phyloP scores from a whole-genome alignment of 2,329 filamentous ascomycete species.

The Diaporthe velutina region DNA sequence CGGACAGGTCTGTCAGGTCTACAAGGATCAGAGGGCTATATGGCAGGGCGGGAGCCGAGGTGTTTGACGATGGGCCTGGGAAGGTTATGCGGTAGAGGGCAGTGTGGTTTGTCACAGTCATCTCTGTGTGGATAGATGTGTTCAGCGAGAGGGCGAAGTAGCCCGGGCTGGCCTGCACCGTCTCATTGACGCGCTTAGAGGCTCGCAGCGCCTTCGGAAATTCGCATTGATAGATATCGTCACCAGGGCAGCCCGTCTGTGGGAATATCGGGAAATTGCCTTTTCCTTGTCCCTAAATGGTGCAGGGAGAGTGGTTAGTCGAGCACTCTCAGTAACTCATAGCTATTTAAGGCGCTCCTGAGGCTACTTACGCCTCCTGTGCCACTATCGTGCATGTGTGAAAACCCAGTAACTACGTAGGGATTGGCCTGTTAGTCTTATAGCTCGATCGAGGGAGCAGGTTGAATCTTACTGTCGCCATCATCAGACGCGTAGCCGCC shows the following conservation, averaged over 20 bases:
- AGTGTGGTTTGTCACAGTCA: constrained; percentile 64
- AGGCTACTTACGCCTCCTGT: constrained; percentile 49
- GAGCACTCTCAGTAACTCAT: not conserved
- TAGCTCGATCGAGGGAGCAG: accelerated
- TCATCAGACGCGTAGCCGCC: constrained; percentile 47
- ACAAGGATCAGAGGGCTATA: constrained; percentile 62
- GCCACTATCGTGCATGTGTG: constrained; percentile 49
- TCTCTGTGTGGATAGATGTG: constrained; percentile 62
- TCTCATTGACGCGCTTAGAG: constrained; percentile 56
- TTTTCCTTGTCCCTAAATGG: constrained; percentile 43
- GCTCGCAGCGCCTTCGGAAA: constrained; percentile 60
- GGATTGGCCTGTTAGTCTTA: not conserved
- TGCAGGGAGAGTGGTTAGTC: not conserved
- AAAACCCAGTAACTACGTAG: constrained; percentile 46
- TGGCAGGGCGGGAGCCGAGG: constrained; percentile 48
- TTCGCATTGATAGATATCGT: constrained; percentile 55
- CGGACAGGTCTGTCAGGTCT: constrained; percentile 64
- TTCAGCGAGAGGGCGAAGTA: constrained; percentile 64
- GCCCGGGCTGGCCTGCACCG: constrained; percentile 61
- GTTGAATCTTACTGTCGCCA: constrained; percentile 41
- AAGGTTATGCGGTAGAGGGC: constrained; percentile 67
- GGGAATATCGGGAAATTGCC: constrained; percentile 54
- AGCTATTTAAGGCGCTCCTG: not conserved
- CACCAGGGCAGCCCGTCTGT: constrained; percentile 50
- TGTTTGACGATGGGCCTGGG: constrained; percentile 41